phyloP scores from a whole-genome alignment of 2,329 filamentous ascomycete species.

The Fusarium caatingaense region DNA sequence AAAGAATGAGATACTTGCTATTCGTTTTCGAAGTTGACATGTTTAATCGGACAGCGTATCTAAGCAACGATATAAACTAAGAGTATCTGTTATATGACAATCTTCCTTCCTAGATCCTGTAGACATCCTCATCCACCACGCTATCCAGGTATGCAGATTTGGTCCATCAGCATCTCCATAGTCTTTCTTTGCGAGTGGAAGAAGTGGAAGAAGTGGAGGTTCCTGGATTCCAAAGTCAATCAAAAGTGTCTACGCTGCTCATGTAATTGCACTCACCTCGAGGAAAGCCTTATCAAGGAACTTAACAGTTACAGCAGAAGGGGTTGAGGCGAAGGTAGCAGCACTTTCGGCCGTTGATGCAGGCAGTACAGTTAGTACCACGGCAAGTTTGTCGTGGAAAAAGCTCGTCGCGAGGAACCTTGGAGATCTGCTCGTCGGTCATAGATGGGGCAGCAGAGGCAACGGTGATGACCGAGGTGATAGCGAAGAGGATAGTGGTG shows the following conservation, averaged over 20 bases:
- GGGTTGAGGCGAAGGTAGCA: not conserved
- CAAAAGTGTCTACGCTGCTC: not conserved
- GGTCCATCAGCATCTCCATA: not conserved
- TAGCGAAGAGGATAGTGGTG: not conserved
- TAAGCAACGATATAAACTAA: not conserved
- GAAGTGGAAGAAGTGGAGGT: not conserved
- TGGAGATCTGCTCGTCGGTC: not conserved
- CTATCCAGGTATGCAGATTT: not conserved
- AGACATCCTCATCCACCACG: not conserved
- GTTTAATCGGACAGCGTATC: not conserved
- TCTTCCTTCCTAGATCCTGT: not conserved
- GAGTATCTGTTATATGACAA: not conserved
- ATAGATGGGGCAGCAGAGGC: not conserved
- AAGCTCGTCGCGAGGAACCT: constrained; percentile 1
- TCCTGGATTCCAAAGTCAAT: not conserved
- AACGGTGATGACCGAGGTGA: not conserved
- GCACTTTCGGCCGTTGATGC: constrained; percentile 1
- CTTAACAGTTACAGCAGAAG: constrained; percentile 14
- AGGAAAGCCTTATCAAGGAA: accelerated
- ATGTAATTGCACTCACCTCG: not conserved
- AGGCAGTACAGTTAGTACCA: not conserved
- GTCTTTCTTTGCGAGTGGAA: not conserved
- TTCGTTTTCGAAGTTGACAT: not conserved
- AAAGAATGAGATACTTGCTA: not conserved
- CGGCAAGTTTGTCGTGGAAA: not conserved